These are phyloP conservation scores for Jaltomata sinuosa DNA, from an alignment of 257 asterid species.

Conservation along the genomic window DNA sequence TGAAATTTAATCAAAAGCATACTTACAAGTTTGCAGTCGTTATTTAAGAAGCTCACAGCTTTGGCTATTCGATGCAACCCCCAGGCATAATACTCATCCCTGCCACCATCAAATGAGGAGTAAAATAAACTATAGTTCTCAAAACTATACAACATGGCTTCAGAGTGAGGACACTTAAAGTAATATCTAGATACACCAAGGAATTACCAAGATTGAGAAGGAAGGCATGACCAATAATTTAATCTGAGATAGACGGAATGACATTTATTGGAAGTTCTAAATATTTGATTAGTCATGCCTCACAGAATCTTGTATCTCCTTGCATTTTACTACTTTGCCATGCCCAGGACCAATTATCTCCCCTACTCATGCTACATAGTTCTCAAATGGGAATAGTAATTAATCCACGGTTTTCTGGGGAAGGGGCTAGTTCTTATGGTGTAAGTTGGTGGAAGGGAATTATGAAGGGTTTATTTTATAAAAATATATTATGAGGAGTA, in stretches of 20 bases:
- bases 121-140: background rate
- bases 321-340: background rate
- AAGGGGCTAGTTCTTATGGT: background rate
- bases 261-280: background rate
- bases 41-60: slow-evolving; percentile 98
- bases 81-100: slow-evolving; percentile 97
- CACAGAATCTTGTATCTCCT: background rate
- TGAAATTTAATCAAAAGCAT: background rate
- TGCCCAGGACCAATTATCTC: background rate
- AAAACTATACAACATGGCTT: background rate
- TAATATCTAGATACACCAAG: background rate
- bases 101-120: slow-evolving; percentile 18
- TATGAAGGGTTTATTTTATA: no score
- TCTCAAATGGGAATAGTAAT: background rate
- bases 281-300: background rate
- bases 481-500: no score
- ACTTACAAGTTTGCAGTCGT: slow-evolving; percentile 94
- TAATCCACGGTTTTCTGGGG: background rate
- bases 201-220: background rate
- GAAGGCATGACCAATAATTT: background rate
- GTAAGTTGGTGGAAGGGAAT: background rate
- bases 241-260: background rate
- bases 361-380: background rate
- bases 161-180: background rate
- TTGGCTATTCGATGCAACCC: slow-evolving; percentile 96